These are phyloP conservation scores for Ascodesmis nigricans DNA, from an alignment of 495 filamentous ascomycete species.

Conservation along the genomic window DNA sequence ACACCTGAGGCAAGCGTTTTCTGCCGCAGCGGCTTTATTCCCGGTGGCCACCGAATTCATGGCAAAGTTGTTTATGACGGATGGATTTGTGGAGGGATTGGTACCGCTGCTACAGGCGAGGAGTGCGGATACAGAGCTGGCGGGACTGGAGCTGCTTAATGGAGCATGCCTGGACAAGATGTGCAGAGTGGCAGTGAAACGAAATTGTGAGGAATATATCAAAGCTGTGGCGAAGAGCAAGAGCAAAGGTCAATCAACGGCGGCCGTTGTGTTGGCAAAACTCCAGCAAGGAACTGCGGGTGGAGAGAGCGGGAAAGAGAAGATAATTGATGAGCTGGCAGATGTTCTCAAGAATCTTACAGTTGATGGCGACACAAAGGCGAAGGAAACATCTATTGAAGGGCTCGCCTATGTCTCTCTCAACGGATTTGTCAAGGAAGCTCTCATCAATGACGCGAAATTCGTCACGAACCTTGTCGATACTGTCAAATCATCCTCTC, in stretches of 20 bases:
- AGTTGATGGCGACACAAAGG: slow-evolving; percentile 32
- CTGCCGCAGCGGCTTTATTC: slow-evolving; percentile 67
- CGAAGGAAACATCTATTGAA: slow-evolving; percentile 49
- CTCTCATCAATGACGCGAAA: slow-evolving; percentile 38
- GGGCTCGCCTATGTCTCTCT: slow-evolving; percentile 83
- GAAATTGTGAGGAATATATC: slow-evolving; percentile 64
- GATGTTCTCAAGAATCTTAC: slow-evolving; percentile 59
- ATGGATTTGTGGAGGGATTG: slow-evolving; percentile 43
- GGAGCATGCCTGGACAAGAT: slow-evolving; percentile 62
- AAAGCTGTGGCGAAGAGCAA: slow-evolving; percentile 40
- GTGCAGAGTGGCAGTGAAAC: slow-evolving; percentile 58
- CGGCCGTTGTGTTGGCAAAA: slow-evolving; percentile 73
- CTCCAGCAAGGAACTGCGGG: slow-evolving; percentile 28
- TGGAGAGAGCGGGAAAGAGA: slow-evolving; percentile 24
- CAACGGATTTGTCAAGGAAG: slow-evolving; percentile 60
- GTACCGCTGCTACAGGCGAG: slow-evolving; percentile 17
- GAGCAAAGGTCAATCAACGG: slow-evolving; percentile 34
- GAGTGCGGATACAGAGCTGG: slow-evolving; percentile 40
- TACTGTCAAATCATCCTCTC: slow-evolving; percentile 34
- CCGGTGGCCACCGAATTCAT: slow-evolving; percentile 53
- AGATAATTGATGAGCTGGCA: slow-evolving; percentile 48
- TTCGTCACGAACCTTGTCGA: slow-evolving; percentile 47
- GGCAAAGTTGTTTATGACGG: slow-evolving; percentile 55
- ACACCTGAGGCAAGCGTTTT: slow-evolving; percentile 55
- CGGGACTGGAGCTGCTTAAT: slow-evolving; percentile 68